Conservation (phyloP, 2,329 filamentous ascomycete genomes). For the Coleophoma cylindrospora region DNA sequence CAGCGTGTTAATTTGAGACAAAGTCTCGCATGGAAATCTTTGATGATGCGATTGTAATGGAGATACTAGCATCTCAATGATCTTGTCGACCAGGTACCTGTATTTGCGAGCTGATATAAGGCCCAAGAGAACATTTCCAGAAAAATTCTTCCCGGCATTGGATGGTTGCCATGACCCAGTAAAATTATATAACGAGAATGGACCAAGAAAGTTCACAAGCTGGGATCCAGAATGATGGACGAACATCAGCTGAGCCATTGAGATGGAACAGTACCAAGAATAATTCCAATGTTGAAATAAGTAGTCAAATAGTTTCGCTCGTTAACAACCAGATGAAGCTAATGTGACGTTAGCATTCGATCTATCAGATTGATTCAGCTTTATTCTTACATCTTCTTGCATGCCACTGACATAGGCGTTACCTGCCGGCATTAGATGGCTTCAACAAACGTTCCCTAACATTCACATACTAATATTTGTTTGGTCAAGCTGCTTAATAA, state of each 20-base stretch:
- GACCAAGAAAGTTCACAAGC: conserved; percentile 29
- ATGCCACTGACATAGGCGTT: conserved; percentile 34
- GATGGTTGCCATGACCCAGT: too few relatives aligned
- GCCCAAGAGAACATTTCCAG: too few relatives aligned
- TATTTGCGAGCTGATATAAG: too few relatives aligned
- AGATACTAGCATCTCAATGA: too few relatives aligned
- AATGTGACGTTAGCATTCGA: not conserved
- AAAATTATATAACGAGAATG: conserved; percentile 21
- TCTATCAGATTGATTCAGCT: not conserved
- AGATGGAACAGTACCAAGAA: conserved; percentile 35
- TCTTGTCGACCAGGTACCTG: too few relatives aligned
- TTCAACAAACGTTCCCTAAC: not conserved
- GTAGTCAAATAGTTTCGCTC: conserved; percentile 33
- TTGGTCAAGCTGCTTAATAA: conserved; percentile 8
- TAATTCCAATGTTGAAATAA: conserved; percentile 46
- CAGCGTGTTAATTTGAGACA: too few relatives aligned
- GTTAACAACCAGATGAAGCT: conserved; percentile 30
- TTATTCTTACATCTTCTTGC: conserved; percentile 23
- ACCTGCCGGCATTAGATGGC: conserved; percentile 18
- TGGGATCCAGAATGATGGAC: conserved; percentile 35
- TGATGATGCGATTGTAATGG: too few relatives aligned
- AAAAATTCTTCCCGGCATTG: too few relatives aligned
- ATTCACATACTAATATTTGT: conserved; percentile 5
- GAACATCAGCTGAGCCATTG: conserved; percentile 29
- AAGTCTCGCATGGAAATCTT: too few relatives aligned